Conservation (phyloP, 805 yeast species). For the Zygosaccharomyces bisporus region DNA sequence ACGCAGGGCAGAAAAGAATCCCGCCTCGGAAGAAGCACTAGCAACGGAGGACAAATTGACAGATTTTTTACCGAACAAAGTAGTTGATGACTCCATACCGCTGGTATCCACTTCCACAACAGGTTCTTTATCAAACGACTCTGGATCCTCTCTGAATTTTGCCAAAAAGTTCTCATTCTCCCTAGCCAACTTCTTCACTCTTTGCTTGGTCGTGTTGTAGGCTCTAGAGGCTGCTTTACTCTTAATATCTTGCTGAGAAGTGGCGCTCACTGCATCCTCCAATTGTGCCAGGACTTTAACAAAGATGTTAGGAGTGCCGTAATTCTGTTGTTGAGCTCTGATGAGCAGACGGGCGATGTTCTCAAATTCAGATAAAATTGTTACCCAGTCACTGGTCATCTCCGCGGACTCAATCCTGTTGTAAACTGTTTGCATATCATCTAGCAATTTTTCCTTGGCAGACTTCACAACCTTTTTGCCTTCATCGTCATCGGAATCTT, state of each 20-base stretch:
- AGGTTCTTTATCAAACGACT: conserved; percentile 59
- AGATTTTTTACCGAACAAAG: conserved; percentile 36
- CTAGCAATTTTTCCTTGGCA: conserved; percentile 87
- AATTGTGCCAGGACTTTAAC: conserved; percentile 65
- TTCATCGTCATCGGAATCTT: conserved; percentile 54
- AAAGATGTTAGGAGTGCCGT: conserved; percentile 64
- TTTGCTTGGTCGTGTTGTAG: conserved; percentile 81
- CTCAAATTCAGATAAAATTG: conserved; percentile 73
- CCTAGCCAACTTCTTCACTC: conserved; percentile 74
- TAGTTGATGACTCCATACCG: conserved; percentile 29
- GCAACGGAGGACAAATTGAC: conserved; percentile 33
- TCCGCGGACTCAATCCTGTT: conserved; percentile 66
- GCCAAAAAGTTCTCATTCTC: conserved; percentile 61
- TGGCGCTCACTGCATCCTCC: conserved; percentile 62
- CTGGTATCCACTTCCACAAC: conserved; percentile 31
- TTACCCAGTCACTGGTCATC: conserved; percentile 74
- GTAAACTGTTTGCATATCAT: conserved; percentile 69
- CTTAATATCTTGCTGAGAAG: conserved; percentile 59
- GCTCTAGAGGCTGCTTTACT: conserved; percentile 85
- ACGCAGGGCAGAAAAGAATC: conserved; percentile 69
- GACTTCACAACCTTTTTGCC: conserved; percentile 84
- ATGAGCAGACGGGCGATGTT: conserved; percentile 61
- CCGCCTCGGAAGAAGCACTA: conserved; percentile 38
- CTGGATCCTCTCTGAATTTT: conserved; percentile 65
- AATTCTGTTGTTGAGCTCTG: conserved; percentile 71